Conservation (phyloP, 2,329 filamentous ascomycete genomes). For the Massarina eburnea region DNA sequence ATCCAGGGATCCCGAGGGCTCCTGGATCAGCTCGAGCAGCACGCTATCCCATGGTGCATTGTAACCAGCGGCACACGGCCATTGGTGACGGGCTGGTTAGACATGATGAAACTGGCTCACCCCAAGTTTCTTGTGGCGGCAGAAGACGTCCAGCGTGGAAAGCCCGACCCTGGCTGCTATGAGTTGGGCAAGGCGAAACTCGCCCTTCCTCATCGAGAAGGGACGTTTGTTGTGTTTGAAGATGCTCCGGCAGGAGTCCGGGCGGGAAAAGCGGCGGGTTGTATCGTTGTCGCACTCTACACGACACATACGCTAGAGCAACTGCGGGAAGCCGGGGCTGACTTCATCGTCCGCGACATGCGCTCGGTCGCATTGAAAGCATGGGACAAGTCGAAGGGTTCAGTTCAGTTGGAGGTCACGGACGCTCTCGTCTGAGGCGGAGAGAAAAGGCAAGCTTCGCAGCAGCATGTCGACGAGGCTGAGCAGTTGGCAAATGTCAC, state of each 20-base stretch:
- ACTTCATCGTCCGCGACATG: conserved; percentile 84
- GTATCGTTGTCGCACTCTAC: conserved; percentile 78
- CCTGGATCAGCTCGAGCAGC: conserved; percentile 65
- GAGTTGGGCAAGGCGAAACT: conserved; percentile 46
- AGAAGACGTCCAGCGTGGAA: conserved; percentile 52
- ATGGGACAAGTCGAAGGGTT: conserved; percentile 56
- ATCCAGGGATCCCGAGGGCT: conserved; percentile 79
- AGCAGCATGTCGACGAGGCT: conserved; percentile 1
- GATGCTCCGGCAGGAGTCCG: conserved; percentile 84
- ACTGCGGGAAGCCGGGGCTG: conserved; percentile 73
- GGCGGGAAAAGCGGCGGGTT: conserved; percentile 83
- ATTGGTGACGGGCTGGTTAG: conserved; percentile 53
- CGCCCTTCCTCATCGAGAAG: conserved; percentile 43
- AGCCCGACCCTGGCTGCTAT: conserved; percentile 55
- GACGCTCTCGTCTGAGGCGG: conserved; percentile 54
- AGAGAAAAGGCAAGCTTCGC: conserved; percentile 7
- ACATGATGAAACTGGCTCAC: conserved; percentile 51
- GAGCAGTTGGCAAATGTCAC: conserved; percentile 1
- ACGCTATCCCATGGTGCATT: conserved; percentile 77
- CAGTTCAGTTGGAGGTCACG: conserved; percentile 67
- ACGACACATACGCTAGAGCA: conserved; percentile 79
- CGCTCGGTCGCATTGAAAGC: conserved; percentile 67
- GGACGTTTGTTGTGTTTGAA: conserved; percentile 73
- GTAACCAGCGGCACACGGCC: conserved; percentile 57
- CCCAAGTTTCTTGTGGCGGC: conserved; percentile 52